These are phyloP conservation scores for Penicilliopsis zonata DNA, from an alignment of 495 filamentous ascomycete genomes.

Conservation along the genomic window DNA sequence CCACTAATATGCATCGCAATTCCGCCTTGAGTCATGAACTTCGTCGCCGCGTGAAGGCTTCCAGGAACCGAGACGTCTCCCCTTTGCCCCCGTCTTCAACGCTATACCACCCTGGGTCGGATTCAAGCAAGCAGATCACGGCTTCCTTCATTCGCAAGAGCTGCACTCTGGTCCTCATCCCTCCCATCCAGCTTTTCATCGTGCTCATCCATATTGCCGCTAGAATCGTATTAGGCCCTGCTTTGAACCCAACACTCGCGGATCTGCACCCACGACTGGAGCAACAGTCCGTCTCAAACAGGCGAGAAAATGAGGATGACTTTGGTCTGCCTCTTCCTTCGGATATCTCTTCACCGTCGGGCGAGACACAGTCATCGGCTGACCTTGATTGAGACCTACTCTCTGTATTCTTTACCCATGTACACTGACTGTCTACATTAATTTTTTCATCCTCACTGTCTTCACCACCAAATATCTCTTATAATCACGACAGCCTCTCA, in stretches of 20 bases:
- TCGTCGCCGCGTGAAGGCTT: constrained; percentile 38
- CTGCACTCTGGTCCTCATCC: constrained; percentile 58
- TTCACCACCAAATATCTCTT: no score
- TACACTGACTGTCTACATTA: no score
- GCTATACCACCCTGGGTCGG: constrained; percentile 42
- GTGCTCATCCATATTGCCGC: constrained; percentile 72
- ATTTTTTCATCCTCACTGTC: no score
- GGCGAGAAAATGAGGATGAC: constrained; percentile 22
- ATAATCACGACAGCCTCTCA: no score
- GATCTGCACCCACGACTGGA: constrained; percentile 10
- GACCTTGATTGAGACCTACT: no score
- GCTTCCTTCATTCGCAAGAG: constrained; percentile 62
- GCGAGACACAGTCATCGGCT: no score
- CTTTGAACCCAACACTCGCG: constrained; percentile 8
- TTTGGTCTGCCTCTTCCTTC: constrained; percentile 29
- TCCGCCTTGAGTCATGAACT: constrained; percentile 35
- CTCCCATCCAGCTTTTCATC: constrained; percentile 60
- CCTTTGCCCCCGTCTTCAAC: constrained; percentile 58
- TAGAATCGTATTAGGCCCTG: constrained; percentile 50
- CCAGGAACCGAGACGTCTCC: constrained; percentile 51
- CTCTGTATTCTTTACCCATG: no score
- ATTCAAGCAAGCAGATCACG: constrained; percentile 38
- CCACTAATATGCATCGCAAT: no score
- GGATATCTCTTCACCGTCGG: no score
- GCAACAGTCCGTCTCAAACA: constrained; percentile 5